phyloP scores from a whole-genome alignment of 129 eudicot genomes.

The Deinandra increscens region DNA sequence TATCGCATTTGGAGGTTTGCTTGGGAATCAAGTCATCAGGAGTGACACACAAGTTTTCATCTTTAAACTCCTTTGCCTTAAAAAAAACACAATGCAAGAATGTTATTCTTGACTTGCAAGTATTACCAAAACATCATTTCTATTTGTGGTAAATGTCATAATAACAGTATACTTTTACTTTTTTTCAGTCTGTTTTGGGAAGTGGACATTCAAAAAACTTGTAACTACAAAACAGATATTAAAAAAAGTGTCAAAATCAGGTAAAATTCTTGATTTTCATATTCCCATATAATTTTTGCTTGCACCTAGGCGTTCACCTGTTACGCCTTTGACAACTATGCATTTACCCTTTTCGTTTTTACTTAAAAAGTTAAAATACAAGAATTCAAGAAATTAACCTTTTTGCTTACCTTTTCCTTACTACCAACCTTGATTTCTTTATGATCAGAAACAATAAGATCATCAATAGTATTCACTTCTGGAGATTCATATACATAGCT shows the following conservation, averaged over 20 bases:
- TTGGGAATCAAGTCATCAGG: not conserved
- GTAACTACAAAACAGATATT: no score
- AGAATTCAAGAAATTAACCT: not conserved
- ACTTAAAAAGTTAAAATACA: no score
- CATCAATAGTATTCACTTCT: constrained; percentile 32
- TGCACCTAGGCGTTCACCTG: no score
- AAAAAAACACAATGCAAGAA: not conserved
- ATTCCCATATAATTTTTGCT: no score
- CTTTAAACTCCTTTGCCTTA: constrained; percentile 1
- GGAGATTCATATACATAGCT: constrained; percentile 84
- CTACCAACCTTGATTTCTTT: constrained; percentile 14
- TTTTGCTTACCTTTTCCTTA: constrained; percentile 16
- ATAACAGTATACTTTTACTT: not conserved
- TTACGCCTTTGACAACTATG: no score
- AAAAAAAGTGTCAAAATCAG: no score
- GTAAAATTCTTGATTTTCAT: no score
- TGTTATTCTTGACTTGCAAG: not conserved
- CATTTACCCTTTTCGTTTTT: not conserved
- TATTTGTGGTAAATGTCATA: not conserved
- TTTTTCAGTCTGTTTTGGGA: not conserved
- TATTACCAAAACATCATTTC: not conserved
- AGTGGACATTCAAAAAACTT: no score
- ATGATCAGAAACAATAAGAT: constrained; percentile 28
- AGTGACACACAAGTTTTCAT: not conserved
- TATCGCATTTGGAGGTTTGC: not conserved